Evolutionary conservation across 768 basidiomycete genomes (phyloP).

Genomic region (Pleurotus eryngii): DNA sequence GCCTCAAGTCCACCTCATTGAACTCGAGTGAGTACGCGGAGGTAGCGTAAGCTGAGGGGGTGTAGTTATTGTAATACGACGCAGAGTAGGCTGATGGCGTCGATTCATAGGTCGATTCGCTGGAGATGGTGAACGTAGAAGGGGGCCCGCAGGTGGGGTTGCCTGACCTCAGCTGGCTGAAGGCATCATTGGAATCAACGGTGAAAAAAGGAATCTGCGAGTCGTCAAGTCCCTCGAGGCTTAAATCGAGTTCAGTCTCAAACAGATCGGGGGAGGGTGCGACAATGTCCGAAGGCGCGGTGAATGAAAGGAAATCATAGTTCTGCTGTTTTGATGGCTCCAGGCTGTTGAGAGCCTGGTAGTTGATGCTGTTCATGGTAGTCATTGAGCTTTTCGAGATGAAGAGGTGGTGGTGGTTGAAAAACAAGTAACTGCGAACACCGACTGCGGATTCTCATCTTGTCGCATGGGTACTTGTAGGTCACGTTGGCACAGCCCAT

Average conservation of each 20-base stretch:
- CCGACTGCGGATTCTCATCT: too few relatives aligned
- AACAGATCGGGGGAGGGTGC: slow-evolving; percentile 81
- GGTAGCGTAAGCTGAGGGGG: slow-evolving; percentile 45
- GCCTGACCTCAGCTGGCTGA: slow-evolving; percentile 60
- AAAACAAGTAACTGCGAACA: too few relatives aligned
- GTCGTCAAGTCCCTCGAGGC: slow-evolving; percentile 65
- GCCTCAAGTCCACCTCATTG: slow-evolving; percentile 72
- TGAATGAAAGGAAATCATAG: slow-evolving; percentile 69
- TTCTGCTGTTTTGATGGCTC: slow-evolving; percentile 35
- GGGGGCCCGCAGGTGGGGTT: slow-evolving; percentile 67
- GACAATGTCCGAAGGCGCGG: slow-evolving; percentile 64
- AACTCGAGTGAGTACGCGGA: slow-evolving; percentile 51
- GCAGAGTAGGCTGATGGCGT: slow-evolving; percentile 67
- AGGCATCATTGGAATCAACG: slow-evolving; percentile 63
- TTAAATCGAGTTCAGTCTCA: slow-evolving; percentile 76
- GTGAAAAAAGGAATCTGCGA: slow-evolving; percentile 59
- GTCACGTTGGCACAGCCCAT: too few relatives aligned
- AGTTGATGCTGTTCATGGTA: slow-evolving; percentile 23
- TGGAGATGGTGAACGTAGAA: slow-evolving; percentile 76
- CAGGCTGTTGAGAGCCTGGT: slow-evolving; percentile 31
- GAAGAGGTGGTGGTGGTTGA: too few relatives aligned
- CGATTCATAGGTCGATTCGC: slow-evolving; percentile 73
- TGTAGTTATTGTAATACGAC: slow-evolving; percentile 47
- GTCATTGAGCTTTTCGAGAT: slow-evolving; percentile 24
- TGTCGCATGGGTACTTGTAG: too few relatives aligned